Base-by-base conservation (phyloP, 768 basidiomycete genomes). In the Phlebiopsis flavidoalba region DNA sequence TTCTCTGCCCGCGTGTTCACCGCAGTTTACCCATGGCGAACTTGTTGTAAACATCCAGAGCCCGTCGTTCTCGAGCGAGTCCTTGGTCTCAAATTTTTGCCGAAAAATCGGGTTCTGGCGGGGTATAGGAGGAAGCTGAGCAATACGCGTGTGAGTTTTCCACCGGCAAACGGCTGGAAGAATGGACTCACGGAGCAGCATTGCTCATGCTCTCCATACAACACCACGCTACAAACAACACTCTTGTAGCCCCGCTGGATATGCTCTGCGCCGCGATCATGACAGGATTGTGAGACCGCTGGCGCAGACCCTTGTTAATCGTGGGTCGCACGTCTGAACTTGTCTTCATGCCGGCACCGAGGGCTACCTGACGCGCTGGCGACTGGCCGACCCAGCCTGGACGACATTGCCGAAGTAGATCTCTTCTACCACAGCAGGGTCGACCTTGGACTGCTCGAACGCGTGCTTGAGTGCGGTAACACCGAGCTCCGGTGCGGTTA, bases 151-250 rank as follows among this genome's bases (percentile, higher is more conserved):
- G 15, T 35, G 15, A 35, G 21, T 19, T 17, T 47, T 52, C n/a
- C n/a, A 61, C n/a, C 48, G 46, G 67, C 10, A 8, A 17, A 43
- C 40, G 11, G 2, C 40, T 43, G 10, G 40, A 43, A 58, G 7
- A 43, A 46, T 53, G 53, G 5, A 85, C 96, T 70, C 71, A 98
- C 95, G 97, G 97, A 53, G 95, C n/a, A n/a, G n/a, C 94, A 67
- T 98, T 91, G 73, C 92, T 95, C 97, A 99, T 99, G 78, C 92
- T 95, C 79, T 99, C 97, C 93, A 94, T 97, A 62, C 97, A 97
- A 66, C 97, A 97, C 59, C 95, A 95, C 24, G 87, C 93, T 66
- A 97, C 89, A 53, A 97, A 83, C 45, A 76, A 85, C 61, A 89
- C 86, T 31, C 26, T 31, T 31, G 26, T 31, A 71, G 96, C 86